phyloP scores from a whole-genome alignment of 192 early-diverging fungal genomes.

The Coemansia sp. region DNA sequence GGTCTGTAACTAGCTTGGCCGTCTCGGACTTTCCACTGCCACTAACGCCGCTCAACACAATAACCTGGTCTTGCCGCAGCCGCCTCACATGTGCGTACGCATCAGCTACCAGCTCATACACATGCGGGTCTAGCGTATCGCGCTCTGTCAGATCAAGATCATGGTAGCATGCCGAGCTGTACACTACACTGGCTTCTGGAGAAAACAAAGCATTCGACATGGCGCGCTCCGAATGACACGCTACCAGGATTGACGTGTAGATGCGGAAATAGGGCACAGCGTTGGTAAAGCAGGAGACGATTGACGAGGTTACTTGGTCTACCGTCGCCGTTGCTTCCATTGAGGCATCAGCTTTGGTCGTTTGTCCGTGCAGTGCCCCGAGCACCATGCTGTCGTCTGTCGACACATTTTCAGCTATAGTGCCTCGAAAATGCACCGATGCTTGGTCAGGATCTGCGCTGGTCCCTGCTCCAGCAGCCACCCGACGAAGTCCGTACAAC shows the following conservation, averaged over 20 bases:
- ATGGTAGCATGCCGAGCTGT: constrained; percentile 52
- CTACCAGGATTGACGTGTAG: constrained; percentile 44
- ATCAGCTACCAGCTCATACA: constrained; percentile 68
- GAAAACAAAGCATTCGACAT: constrained; percentile 33
- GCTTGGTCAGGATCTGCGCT: not conserved
- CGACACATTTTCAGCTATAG: not conserved
- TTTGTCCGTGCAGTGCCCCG: not conserved
- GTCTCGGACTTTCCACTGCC: constrained; percentile 85
- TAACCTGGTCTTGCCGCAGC: constrained; percentile 64
- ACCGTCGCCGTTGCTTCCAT: constrained; percentile 14
- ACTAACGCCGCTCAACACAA: constrained; percentile 76
- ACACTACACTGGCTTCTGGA: constrained; percentile 32
- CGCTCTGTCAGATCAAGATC: constrained; percentile 36
- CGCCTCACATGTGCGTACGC: constrained; percentile 70
- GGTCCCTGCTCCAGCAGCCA: not conserved
- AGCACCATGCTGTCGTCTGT: constrained; percentile 14
- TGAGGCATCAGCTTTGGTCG: not conserved
- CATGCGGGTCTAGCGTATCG: constrained; percentile 57
- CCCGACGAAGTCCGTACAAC: constrained; percentile 4
- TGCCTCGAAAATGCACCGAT: not conserved
- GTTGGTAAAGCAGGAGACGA: constrained; percentile 21
- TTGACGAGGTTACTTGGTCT: constrained; percentile 32
- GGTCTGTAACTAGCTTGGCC: constrained; percentile 67
- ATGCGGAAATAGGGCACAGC: constrained; percentile 42
- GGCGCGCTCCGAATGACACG: constrained; percentile 36